Conservation (phyloP, 1,284 basidiomycete species). For the Cryptococcus depauperatus region DNA sequence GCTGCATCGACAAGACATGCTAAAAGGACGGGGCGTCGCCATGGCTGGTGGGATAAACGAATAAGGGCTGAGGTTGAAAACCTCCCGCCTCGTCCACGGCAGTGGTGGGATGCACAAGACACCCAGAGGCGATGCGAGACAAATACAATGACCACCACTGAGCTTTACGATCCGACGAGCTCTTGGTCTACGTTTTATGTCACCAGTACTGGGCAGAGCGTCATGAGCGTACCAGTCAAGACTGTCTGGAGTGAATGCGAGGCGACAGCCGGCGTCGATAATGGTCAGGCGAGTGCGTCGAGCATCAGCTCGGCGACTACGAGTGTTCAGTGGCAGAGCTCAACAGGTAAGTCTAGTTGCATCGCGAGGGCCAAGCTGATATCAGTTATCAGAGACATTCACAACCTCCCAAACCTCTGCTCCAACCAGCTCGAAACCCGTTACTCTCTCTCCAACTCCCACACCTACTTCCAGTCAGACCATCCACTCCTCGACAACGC, state of each 20-base stretch:
- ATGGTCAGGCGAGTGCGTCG: background rate
- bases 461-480: background rate
- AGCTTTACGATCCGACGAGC: conserved; percentile 2
- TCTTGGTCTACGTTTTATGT: conserved; percentile 7
- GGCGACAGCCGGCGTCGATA: background rate
- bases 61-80: too few species aligned
- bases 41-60: too few species aligned
- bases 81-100: too few species aligned
- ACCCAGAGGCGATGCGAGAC: background rate
- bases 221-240: conserved; percentile 6
- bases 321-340: background rate
- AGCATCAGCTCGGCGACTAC: background rate
- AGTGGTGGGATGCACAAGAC: too few species aligned
- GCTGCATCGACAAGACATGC: too few species aligned
- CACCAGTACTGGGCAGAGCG: conserved; percentile 1
- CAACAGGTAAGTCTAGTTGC: too few species aligned
- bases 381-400: too few species aligned
- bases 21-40: too few species aligned
- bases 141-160: background rate
- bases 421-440: too few species aligned
- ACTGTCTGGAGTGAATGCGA: conserved; percentile 11
- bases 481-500: background rate
- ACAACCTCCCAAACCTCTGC: too few species aligned
- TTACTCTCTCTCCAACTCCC: too few species aligned
- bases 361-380: too few species aligned